Percentiles rank a stretch among this genome's conserved stretches.
These are phyloP conservation scores for Fraxinus platypoda DNA, from an alignment of 305 asterid species.

Conservation along the genomic window DNA sequence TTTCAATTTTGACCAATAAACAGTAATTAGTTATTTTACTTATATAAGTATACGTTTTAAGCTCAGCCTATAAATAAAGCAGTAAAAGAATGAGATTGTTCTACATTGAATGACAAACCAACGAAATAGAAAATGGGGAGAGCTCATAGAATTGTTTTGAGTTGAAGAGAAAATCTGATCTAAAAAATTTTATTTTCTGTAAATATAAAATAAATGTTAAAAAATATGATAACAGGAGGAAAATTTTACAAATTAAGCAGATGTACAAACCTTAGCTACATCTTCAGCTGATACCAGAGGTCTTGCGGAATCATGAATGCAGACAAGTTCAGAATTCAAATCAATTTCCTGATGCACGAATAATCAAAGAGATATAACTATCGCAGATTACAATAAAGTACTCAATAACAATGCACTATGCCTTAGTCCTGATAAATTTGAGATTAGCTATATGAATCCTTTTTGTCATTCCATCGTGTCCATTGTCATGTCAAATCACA, in stretches of 20 bases:
- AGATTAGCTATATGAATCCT: neutral
- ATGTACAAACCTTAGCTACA: conserved; percentile 57
- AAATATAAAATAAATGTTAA: neutral
- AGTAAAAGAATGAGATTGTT: neutral
- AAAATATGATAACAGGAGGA: neutral
- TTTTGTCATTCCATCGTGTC: neutral
- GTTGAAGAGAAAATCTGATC: neutral
- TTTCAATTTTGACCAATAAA: neutral
- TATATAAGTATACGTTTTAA: neutral
- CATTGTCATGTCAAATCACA: neutral
- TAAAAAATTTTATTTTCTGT: neutral
- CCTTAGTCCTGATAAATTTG: neutral
- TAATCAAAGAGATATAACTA: conserved; percentile 16
- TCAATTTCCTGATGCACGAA: conserved; percentile 60
- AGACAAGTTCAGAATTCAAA: conserved; percentile 69
- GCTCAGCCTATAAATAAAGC: neutral
- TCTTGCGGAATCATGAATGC: conserved; percentile 98
- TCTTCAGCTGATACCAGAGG: conserved; percentile 75
- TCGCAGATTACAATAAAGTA: neutral
- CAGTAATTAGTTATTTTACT: neutral
- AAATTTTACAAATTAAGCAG: conserved; percentile 12
- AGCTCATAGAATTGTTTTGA: neutral
- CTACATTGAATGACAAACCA: neutral
- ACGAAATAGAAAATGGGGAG: neutral
- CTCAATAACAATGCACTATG: neutral